These are phyloP conservation scores for Tylopilus vinaceipallidus DNA, from an alignment of 768 basidiomycete genomes.

Conservation along the genomic window DNA sequence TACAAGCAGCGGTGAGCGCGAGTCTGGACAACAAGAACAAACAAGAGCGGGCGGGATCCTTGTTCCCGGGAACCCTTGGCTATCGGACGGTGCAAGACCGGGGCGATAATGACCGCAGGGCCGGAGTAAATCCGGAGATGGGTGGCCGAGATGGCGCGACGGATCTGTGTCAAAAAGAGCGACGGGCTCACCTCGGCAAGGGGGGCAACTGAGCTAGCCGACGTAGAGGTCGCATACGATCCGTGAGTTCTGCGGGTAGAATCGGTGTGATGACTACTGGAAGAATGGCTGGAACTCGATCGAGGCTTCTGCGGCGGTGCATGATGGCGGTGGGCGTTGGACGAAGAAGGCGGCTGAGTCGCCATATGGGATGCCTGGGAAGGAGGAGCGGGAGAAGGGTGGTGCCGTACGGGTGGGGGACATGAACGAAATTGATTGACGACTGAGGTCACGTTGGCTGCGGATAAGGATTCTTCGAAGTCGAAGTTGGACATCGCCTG, in stretches of 20 bases:
- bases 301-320: conserved; percentile 22
- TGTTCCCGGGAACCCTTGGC: no score
- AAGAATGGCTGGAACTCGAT: conserved; percentile 27
- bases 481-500: conserved; percentile 19
- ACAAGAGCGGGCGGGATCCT: conserved; percentile 6
- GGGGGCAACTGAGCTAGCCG: conserved; percentile 22
- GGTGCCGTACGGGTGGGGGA: conserved; percentile 24
- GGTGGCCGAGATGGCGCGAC: neutral
- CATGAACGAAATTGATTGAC: conserved; percentile 34
- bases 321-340: conserved; percentile 8
- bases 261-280: conserved; percentile 26
- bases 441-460: conserved; percentile 29
- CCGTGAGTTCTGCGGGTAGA: conserved; percentile 23
- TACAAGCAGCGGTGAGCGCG: conserved; percentile 8
- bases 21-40: conserved; percentile 6
- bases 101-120: conserved; percentile 23
- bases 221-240: conserved; percentile 24
- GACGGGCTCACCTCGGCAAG: conserved; percentile 21
- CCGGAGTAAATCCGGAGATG: conserved; percentile 18
- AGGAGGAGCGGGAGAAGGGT: conserved; percentile 20
- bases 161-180: conserved; percentile 12
- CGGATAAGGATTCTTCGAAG: conserved; percentile 30
- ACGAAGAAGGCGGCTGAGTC: conserved; percentile 5
- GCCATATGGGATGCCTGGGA: conserved; percentile 10
- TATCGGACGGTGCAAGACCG: conserved; percentile 8